Base-by-base conservation (phyloP, 2,329 filamentous ascomycete species). In the Penicillium expansum region DNA sequence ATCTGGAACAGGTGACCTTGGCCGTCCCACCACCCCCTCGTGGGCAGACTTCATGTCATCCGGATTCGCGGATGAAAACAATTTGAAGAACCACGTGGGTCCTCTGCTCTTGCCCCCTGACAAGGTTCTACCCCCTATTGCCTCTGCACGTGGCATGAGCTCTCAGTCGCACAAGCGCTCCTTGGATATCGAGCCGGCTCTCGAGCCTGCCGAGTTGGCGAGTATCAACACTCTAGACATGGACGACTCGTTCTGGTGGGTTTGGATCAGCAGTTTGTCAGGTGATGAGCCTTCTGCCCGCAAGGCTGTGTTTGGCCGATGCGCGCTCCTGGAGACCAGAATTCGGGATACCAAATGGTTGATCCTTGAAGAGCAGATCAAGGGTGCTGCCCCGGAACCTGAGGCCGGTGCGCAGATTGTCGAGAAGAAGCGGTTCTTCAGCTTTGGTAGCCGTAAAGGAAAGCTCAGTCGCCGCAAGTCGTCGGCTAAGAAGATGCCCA, bases 241-340 rank as follows among this genome's bases (percentile, higher is more conserved):
- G 5, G 94, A 99, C 67, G 93, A 97, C 72, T 89, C 92, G 1
- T 99, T 99, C 74, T 99, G 94, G 94, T 97, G 94, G 93, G 94
- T 97, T 4, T 99, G 94, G 94, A 97, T 99, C 82, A 95, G 86
- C 66, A 97, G 93, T 80, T 79, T 99, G 68, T 92, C 93, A 1
- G 89, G 87, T 0, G 94, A 99, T 69, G 94, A 99, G 76, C 90
- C 92, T 0, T 76, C 86, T 0, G 83, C 88, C 11, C 86, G 94
- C 59, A 99, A 99, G 72, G 88, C 92, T 6, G 91, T 92, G 0
- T 99, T 99, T 72, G 94, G 94, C 37, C 85, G 94, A 61, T 99
- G 94, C 69, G 91, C 94, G 20, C 82, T 99, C 38, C 84, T 97
- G 44, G 94, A 99, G 74, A 97, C 94, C 0, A 81, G 84, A 14